Conservation (phyloP, 2,329 filamentous ascomycete genomes). For the Nemania sp. region DNA sequence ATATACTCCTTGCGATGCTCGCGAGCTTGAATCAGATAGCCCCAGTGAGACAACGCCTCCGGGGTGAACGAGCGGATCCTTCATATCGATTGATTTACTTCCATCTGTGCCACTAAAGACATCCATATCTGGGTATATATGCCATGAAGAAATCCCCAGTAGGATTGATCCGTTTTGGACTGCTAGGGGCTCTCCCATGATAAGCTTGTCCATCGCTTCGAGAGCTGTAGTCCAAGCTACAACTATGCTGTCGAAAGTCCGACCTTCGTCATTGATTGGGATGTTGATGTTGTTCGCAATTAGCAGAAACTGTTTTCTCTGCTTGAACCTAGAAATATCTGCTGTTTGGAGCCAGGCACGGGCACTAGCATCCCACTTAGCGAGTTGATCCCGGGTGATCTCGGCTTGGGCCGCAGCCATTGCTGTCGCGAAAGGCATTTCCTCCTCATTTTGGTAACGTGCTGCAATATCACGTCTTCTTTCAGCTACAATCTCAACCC, state of each 20-base stretch:
- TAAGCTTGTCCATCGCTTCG: not conserved
- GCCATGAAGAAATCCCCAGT: not conserved
- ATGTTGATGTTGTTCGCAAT: conserved; percentile 38
- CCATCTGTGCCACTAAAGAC: not conserved
- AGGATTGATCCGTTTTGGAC: not conserved
- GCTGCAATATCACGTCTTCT: conserved; percentile 10
- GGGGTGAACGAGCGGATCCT: not conserved
- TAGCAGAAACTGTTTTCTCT: conserved; percentile 27
- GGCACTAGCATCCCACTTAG: conserved; percentile 54
- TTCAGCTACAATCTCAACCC: conserved; percentile 37
- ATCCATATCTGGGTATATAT: not conserved
- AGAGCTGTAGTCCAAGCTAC: not conserved
- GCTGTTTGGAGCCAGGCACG: conserved; percentile 54
- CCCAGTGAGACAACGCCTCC: not conserved
- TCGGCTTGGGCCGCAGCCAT: not conserved
- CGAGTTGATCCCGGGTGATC: conserved; percentile 3
- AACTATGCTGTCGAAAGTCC: not conserved
- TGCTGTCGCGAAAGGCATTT: not conserved
- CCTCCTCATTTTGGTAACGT: not conserved
- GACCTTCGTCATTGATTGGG: conserved; percentile 17
- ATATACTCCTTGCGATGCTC: not conserved
- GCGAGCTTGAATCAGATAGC: not conserved
- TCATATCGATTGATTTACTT: not conserved
- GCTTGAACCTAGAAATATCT: conserved; percentile 46
- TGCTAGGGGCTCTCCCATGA: not conserved